These are phyloP conservation scores for Rhizoctonia solani DNA, from an alignment of 1,284 basidiomycete genomes.

Conservation along the genomic window DNA sequence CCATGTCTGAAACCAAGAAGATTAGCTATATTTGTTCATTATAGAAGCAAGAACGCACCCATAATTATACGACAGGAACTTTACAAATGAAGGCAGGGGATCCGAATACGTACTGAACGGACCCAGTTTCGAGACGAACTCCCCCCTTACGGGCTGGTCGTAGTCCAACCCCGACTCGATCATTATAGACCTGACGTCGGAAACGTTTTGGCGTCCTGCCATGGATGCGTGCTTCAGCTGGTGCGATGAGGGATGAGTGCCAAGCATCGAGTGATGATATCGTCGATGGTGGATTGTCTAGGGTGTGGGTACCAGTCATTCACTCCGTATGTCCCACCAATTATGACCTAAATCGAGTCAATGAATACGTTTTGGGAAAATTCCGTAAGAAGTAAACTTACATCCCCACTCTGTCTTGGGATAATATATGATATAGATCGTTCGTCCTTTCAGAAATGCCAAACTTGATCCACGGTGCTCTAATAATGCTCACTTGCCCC, in stretches of 20 bases:
- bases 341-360: constrained; percentile 53
- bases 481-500: constrained; percentile 58
- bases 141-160: constrained; percentile 56
- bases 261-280: constrained; percentile 63
- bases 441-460: constrained; percentile 53
- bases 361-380: not conserved
- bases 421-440: constrained; percentile 67
- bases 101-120: constrained; percentile 39
- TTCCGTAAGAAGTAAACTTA: constrained; percentile 49
- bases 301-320: constrained; percentile 70
- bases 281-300: constrained; percentile 60
- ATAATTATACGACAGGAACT: constrained; percentile 54
- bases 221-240: constrained; percentile 52
- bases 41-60: too few species aligned
- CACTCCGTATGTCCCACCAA: constrained; percentile 64
- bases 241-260: constrained; percentile 66
- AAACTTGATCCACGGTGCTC: constrained; percentile 60
- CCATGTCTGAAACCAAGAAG: constrained; percentile 53
- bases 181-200: constrained; percentile 64
- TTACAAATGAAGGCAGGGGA: too few species aligned
- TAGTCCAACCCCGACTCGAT: constrained; percentile 66
- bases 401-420: constrained; percentile 67
- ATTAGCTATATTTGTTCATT: too few species aligned
- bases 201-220: constrained; percentile 55
- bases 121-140: constrained; percentile 50